Percentiles rank a stretch among this genome's conserved stretches.
These are phyloP conservation scores for Bisporella sp. DNA, from an alignment of 2,329 filamentous ascomycete genomes.

Conservation along the genomic window DNA sequence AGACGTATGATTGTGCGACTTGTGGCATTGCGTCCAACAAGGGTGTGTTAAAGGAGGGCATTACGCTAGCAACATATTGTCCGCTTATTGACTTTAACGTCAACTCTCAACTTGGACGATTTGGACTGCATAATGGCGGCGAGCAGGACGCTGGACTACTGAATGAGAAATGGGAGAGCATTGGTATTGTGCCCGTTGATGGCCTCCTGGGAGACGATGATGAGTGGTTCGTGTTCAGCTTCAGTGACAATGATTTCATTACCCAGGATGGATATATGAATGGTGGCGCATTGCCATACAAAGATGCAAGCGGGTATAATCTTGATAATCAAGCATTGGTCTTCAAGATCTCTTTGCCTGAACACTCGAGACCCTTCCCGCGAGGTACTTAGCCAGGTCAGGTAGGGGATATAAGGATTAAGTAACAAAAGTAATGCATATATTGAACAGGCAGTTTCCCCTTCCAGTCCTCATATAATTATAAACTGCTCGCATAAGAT, in stretches of 20 bases:
- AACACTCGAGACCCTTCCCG: conserved; percentile 16
- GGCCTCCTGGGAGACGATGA: conserved; percentile 37
- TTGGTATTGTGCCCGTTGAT: conserved; percentile 55
- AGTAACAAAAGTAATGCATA: no score
- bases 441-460: no score
- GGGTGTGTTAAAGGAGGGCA: conserved; percentile 45
- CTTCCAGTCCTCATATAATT: no score
- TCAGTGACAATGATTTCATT: conserved; percentile 71
- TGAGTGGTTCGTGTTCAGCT: conserved; percentile 60
- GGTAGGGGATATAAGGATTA: not conserved
- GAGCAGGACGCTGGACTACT: conserved; percentile 48
- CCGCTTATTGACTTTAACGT: conserved; percentile 63
- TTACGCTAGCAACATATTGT: conserved; percentile 56
- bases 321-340: conserved; percentile 54
- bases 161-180: conserved; percentile 73
- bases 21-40: conserved; percentile 30
- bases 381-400: not conserved
- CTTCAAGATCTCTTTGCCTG: conserved; percentile 34
- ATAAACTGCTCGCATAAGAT: no score
- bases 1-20: conserved; percentile 30
- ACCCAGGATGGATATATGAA: conserved; percentile 59
- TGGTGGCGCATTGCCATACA: conserved; percentile 44
- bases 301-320: conserved; percentile 46
- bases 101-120: conserved; percentile 55
- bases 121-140: conserved; percentile 63